These are phyloP conservation scores for Barnettozyma salicaria DNA, from an alignment of 805 yeast species.

Conservation along the genomic window DNA sequence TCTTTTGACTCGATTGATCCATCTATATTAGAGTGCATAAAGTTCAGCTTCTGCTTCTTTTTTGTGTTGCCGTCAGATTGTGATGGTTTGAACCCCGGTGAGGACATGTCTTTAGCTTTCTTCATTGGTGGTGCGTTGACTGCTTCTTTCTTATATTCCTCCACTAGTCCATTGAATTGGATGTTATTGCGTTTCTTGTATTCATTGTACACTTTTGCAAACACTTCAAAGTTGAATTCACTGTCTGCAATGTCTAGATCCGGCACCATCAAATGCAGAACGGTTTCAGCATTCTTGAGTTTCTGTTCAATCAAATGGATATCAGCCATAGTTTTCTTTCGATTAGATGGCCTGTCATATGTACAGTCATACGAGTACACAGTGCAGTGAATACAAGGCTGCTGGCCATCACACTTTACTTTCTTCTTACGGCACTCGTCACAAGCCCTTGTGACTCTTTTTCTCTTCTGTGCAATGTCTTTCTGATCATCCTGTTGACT, in stretches of 20 bases:
- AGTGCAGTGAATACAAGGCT: slow-evolving; percentile 76
- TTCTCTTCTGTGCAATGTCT: slow-evolving; percentile 37
- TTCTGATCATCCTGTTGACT: slow-evolving; percentile 4
- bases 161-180: slow-evolving; percentile 7
- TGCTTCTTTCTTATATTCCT: slow-evolving; percentile 10
- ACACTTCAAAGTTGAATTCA: slow-evolving; percentile 25
- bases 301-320: slow-evolving; percentile 30
- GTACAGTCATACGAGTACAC: slow-evolving; percentile 79
- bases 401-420: slow-evolving; percentile 74
- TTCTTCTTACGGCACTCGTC: slow-evolving; percentile 70
- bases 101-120: neutral
- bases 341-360: slow-evolving; percentile 53
- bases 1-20: slow-evolving; percentile 34
- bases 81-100: neutral
- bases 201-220: slow-evolving; percentile 17
- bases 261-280: slow-evolving; percentile 33
- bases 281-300: slow-evolving; percentile 30
- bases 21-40: slow-evolving; percentile 30
- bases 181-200: slow-evolving; percentile 5
- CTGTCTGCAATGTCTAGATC: slow-evolving; percentile 32
- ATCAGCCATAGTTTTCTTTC: slow-evolving; percentile 37
- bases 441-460: slow-evolving; percentile 70
- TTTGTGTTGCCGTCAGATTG: neutral
- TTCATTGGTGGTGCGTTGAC: slow-evolving; percentile 8
- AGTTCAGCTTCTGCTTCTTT: slow-evolving; percentile 17